Evolutionary conservation across 2,329 filamentous ascomycete species (phyloP), one percentile per base, ranked within the genome.

Genomic region (Paecilomyces niveus): DNA sequence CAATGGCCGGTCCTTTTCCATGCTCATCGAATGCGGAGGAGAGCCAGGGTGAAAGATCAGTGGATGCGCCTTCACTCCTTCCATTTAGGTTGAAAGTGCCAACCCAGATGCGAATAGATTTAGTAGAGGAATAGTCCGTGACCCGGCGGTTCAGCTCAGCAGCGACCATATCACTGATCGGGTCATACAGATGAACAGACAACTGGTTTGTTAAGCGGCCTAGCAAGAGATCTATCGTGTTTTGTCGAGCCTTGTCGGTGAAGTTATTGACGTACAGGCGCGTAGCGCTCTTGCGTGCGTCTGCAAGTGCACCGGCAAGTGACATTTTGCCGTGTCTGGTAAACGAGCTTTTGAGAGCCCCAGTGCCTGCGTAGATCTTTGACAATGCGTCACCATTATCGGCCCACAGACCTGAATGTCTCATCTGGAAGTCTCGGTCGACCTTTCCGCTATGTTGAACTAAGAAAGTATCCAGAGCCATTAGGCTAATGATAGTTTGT

Each of bases 191-290:
- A 70, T 92, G 85, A 3, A 97, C 93, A 1, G 90, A 86, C 1
- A 82, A 78, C 72, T 97, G 93, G 26, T 90, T 89, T 59, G 96
- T 88, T 49, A 96, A 76, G 57, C 92, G 84, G 2, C 93, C 93
- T 4, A 99, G 81, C 5, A 99, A 82, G 77, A 96, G 87, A 73
- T 99, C 94, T 64, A 99, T 97, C 0, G 91, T 97, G 65, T 91
- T 92, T 71, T 99, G 94, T 53, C 92, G 83, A 22, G 88, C 89
- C 64, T 96, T 96, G 72, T 99, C 94, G 8, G 92, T 85, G 71
- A 99, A 97, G 70, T 97, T 97, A 76, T 99, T 99, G 76, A 97
- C 93, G 70, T 97, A 97, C 62, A 97, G 84, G 60, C 94, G 84
- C 56, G 94, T 94, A 0, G 93, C 92, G 64, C 91, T 96, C 75